Base-by-base conservation (phyloP, 1,284 basidiomycete species). In the Leccinum fallax region DNA sequence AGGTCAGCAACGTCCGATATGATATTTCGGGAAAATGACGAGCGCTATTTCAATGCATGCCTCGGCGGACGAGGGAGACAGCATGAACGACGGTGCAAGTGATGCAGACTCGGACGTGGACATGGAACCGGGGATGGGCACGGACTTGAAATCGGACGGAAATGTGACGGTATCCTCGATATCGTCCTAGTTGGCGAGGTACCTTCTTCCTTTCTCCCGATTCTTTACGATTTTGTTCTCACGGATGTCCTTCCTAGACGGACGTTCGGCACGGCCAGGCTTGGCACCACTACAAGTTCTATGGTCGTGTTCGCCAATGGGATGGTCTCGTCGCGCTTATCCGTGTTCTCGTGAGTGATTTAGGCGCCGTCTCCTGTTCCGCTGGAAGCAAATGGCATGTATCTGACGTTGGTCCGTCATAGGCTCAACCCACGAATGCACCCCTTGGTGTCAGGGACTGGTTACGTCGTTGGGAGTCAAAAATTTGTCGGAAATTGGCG, bases 401-500 rank as follows among this genome's bases (percentile, higher is more conserved):
- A 30, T 46, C 11, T 56, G 40, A 56, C 4, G 15, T 56, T 43
- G 32, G 3, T 54, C 53, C 32, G 32, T 26, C 21, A 10, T 54
- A 36, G 21, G 19, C n/a, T 28, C 53, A 55, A 30, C n/a, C 62
- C 16, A 16, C 5, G 3, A 46, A 52, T 46, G 16, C 63, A 36
- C 24, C 54, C 4, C 66, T 73, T 11, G 83, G 83, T 52, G 70
- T 78, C 10, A 79, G 81, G 70, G 80, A 88, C 85, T 38, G 89
- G 89, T 3, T 91, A 90, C 69, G 64, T 92, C 52, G 80, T 87
- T 13, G 88, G 84, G 0, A 82, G 82, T 13, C 76, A 81, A 64
- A 88, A 83, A 61, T 83, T 91, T 65, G 86, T 89, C 13, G 90
- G 89, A 8, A 86, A 84, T 59, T 91, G 89, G 89, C 79, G 89